A percentile compares a stretch with the other conserved stretches of the same genome.
These are phyloP conservation scores for Plasmopara halstedii DNA, from an alignment of 352 stramenopile genomes.

Conservation along the genomic window DNA sequence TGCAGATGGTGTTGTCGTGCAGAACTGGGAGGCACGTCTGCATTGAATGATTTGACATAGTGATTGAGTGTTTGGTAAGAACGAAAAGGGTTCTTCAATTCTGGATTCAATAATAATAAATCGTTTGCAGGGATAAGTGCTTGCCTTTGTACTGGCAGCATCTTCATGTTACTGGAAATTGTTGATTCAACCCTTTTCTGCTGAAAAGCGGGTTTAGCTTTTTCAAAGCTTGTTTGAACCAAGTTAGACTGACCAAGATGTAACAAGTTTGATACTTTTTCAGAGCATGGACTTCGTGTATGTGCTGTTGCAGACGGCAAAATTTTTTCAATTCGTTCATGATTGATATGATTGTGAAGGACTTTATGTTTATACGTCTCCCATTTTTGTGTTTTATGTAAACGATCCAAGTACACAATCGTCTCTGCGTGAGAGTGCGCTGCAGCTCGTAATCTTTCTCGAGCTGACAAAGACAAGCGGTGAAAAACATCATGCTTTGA, in stretches of 20 bases:
- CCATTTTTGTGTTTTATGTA: slow-evolving; percentile 68
- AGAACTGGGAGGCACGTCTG: slow-evolving; percentile 33
- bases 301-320: slow-evolving; percentile 24
- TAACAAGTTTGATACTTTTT: no score
- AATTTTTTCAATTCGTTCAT: slow-evolving; percentile 39
- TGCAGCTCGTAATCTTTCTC: slow-evolving; percentile 44
- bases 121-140: slow-evolving; percentile 50
- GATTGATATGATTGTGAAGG: slow-evolving; percentile 36
- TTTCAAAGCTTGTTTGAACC: no score
- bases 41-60: slow-evolving; percentile 46
- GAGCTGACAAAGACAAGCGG: slow-evolving; percentile 40
- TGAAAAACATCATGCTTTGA: slow-evolving; percentile 81
- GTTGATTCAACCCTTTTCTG: no score
- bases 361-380: slow-evolving; percentile 45
- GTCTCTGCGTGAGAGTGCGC: slow-evolving; percentile 35
- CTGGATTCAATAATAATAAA: slow-evolving; percentile 33
- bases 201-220: no score
- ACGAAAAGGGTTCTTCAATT: slow-evolving; percentile 14
- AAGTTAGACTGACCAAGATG: no score
- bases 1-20: slow-evolving; percentile 25
- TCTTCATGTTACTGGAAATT: no score
- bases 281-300: no score
- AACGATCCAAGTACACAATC: slow-evolving; percentile 61
- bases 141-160: not conserved
- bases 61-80: slow-evolving; percentile 30